phyloP scores from a whole-genome alignment of 2,329 filamentous ascomycete genomes.

The Trichoderma oligosporum region DNA sequence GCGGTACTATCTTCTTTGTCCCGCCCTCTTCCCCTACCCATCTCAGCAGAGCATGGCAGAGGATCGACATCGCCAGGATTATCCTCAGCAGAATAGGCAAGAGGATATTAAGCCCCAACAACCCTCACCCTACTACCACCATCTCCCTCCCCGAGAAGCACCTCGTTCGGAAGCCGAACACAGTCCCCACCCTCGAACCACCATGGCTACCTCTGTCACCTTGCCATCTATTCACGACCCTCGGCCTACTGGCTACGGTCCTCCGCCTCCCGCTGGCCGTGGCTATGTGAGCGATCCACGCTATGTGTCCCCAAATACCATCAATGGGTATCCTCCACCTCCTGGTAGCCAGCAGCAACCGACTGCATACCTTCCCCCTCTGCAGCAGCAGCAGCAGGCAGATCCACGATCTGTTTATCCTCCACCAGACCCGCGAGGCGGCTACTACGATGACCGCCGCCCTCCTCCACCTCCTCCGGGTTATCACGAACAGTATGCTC shows the following conservation, averaged over 20 bases:
- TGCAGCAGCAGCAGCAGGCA: constrained; percentile 38
- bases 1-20: constrained; percentile 1
- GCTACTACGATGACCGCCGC: constrained; percentile 37
- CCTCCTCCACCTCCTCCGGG: constrained; percentile 30
- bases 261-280: constrained; percentile 32
- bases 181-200: constrained; percentile 24
- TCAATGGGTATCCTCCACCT: constrained; percentile 46
- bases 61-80: constrained; percentile 38
- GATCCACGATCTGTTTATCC: constrained; percentile 38
- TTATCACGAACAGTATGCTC: constrained; percentile 34
- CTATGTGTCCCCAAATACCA: constrained; percentile 43
- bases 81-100: constrained; percentile 34
- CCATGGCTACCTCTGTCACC: constrained; percentile 45
- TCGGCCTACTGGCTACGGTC: constrained; percentile 35
- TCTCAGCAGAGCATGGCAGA: constrained; percentile 38
- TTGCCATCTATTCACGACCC: constrained; percentile 50
- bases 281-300: constrained; percentile 35
- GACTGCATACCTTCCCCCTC: constrained; percentile 36
- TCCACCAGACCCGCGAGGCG: constrained; percentile 38
- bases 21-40: constrained; percentile 16
- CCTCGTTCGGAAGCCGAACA: constrained; percentile 28
- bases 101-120: constrained; percentile 44
- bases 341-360: constrained; percentile 31
- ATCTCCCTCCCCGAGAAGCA: constrained; percentile 38
- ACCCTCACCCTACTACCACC: constrained; percentile 38